Conservation (phyloP, 352 stramenopile genomes). For the Globisporangium cederbergense region DNA sequence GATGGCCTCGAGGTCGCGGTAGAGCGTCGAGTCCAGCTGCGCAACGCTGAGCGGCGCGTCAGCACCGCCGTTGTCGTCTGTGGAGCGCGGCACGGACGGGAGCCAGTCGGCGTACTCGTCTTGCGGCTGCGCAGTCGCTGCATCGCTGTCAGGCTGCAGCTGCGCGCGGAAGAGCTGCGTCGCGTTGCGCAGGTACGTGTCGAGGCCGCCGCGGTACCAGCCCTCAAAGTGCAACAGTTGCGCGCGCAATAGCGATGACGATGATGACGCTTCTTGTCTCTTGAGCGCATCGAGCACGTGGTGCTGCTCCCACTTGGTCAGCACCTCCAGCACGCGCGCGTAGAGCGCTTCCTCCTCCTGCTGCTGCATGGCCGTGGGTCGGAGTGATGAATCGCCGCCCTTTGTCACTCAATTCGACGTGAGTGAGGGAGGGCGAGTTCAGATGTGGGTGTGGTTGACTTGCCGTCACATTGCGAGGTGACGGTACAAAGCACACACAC, state of each 20-base stretch:
- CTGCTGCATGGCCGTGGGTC: too few relatives aligned
- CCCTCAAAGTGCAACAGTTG: constrained; percentile 60
- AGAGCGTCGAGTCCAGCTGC: constrained; percentile 34
- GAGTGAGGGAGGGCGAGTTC: not conserved
- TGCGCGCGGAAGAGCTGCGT: constrained; percentile 39
- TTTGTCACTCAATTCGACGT: too few relatives aligned
- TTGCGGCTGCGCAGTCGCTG: not conserved
- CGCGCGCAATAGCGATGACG: constrained; percentile 21
- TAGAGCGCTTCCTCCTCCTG: constrained; percentile 3
- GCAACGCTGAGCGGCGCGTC: constrained; percentile 21
- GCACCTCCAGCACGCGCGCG: constrained; percentile 22
- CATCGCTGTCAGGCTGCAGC: not conserved
- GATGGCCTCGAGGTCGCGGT: constrained; percentile 41
- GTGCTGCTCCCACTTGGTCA: constrained; percentile 38
- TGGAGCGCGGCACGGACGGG: constrained; percentile 41
- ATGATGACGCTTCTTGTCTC: not conserved
- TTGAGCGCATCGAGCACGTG: constrained; percentile 37
- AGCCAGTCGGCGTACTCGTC: constrained; percentile 39
- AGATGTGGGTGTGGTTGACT: not conserved
- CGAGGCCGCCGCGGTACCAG: constrained; percentile 66
- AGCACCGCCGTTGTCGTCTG: constrained; percentile 5
- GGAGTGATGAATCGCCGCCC: too few relatives aligned
- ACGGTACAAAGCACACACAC: not conserved
- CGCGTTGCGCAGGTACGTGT: constrained; percentile 48
- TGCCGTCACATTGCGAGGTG: not conserved